These are phyloP conservation scores for Penicillium roqueforti DNA, from an alignment of 495 filamentous ascomycete species.

Conservation along the genomic window DNA sequence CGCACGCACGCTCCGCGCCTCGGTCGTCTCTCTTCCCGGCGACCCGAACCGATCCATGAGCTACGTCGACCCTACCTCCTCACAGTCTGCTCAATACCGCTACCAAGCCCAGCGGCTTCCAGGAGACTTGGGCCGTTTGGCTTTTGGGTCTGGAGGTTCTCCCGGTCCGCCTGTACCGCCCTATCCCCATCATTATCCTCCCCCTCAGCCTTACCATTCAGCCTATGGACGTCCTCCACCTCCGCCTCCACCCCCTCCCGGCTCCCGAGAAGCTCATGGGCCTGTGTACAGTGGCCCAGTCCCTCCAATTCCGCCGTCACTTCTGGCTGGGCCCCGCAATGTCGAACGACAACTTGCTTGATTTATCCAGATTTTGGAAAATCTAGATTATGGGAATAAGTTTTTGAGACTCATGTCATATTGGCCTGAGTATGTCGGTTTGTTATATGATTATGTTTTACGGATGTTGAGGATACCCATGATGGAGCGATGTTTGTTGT, in stretches of 20 bases:
- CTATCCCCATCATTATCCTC: constrained; percentile 14
- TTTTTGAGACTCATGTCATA: not conserved
- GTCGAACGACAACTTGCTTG: constrained; percentile 42
- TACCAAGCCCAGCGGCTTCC: constrained; percentile 32
- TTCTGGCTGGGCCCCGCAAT: constrained; percentile 35
- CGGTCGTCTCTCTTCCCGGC: constrained; percentile 37
- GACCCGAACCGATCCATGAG: constrained; percentile 27
- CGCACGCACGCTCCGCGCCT: constrained; percentile 59
- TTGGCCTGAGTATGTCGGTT: not conserved
- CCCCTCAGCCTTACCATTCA: constrained; percentile 4
- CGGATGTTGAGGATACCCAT: constrained; percentile 11
- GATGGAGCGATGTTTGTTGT: not conserved
- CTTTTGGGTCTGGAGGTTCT: constrained; percentile 9
- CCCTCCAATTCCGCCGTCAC: constrained; percentile 29
- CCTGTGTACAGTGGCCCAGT: constrained; percentile 17
- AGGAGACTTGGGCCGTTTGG: constrained; percentile 30
- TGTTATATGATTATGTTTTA: not conserved
- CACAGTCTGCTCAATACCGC: constrained; percentile 13
- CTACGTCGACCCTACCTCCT: constrained; percentile 16
- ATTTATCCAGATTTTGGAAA: constrained; percentile 3
- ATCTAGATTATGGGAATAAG: not conserved
- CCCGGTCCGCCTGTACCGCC: constrained; percentile 12
- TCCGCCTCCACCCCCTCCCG: constrained; percentile 22
- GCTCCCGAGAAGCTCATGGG: constrained; percentile 17
- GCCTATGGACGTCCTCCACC: constrained; percentile 14